Base-by-base conservation (phyloP, 83 land plant species). In the Thuja plicata region DNA sequence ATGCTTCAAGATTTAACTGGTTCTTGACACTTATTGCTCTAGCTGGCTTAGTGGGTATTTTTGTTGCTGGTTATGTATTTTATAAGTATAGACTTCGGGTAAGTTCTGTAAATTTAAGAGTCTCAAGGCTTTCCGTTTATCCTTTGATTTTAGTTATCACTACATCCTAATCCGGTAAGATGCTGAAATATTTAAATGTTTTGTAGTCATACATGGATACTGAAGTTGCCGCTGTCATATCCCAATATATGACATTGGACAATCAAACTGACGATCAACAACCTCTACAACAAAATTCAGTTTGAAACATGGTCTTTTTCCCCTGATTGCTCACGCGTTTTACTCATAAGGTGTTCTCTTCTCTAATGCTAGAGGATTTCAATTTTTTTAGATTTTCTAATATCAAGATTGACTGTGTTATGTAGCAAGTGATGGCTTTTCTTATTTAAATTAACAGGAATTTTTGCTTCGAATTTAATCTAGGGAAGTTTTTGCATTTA, bases 81-180 rank as follows among this genome's bases (percentile, higher is more conserved):
- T 96, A 95, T 94, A 96, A 94, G 85, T 94, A 96, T 89, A 94
- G 97, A 85, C 92, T 96, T 70, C 90, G 96, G 96, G 98, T 96
- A 95, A 35, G 92, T 46, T 46, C 50, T 19, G 0, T 83, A 46
- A 19, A 48, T 27, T n/a, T 27, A 46, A 48, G 30, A 52, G 3
- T 82, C 27, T 82, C 10, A 9, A 43, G 50, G 38, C 48, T 45
- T 43, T 11, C 32, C 52, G 5, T 82, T 82, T 82, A 82, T 82
- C 21, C 21, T 43, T 45, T 54, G 57, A 54, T 54, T 15, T 54
- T 54, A 54, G 57, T 54, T 16, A 24, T 32, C 45, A 45, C 34
- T 81, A 45, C 24, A 81, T 41, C 52, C 45, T 45, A 45, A 81
- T 45, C 11, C 13, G 11, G 5, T 83, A 52, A 52, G 1, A 78